Conservation (phyloP, 2,329 filamentous ascomycete genomes). For the Xylaria sp. region DNA sequence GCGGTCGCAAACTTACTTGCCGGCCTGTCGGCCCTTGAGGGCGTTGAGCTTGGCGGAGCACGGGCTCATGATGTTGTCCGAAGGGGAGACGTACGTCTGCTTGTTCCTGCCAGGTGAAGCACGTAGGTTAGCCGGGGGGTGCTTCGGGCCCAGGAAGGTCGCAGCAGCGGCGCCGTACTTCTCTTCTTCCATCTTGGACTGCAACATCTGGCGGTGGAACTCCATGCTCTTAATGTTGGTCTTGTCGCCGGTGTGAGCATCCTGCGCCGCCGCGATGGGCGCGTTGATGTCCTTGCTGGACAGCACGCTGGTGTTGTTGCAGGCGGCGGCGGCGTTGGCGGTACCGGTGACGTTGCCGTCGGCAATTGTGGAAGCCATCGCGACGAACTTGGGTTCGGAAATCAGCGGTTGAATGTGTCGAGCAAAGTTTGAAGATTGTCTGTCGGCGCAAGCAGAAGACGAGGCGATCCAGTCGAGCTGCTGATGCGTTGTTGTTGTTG, state of each 20-base stretch:
- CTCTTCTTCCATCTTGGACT: slow-evolving; percentile 70
- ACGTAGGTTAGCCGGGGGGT: slow-evolving; percentile 34
- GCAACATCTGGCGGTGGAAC: slow-evolving; percentile 75
- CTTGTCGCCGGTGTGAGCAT: slow-evolving; percentile 42
- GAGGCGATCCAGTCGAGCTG: not conserved
- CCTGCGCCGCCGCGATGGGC: slow-evolving; percentile 42
- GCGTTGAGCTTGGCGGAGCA: slow-evolving; percentile 81
- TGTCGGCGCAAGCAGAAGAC: not conserved
- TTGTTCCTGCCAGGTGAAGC: slow-evolving; percentile 38
- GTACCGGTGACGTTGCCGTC: too few species aligned
- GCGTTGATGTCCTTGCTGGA: slow-evolving; percentile 68
- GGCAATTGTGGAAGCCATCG: slow-evolving; percentile 60
- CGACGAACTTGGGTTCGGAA: slow-evolving; percentile 10
- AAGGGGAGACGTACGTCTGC: slow-evolving; percentile 74
- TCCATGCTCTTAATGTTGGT: slow-evolving; percentile 68
- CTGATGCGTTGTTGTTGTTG: slow-evolving; percentile 8
- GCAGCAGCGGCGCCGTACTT: slow-evolving; percentile 49
- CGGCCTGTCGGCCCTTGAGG: slow-evolving; percentile 77
- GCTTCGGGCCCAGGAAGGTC: slow-evolving; percentile 20
- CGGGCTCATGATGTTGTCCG: slow-evolving; percentile 87
- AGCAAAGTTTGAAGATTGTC: not conserved
- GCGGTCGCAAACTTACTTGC: slow-evolving; percentile 65
- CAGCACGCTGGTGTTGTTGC: slow-evolving; percentile 66
- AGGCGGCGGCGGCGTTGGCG: too few species aligned
- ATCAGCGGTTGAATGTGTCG: slow-evolving; percentile 47